A percentile compares a stretch with the other conserved stretches of the same genome.
phyloP scores from a whole-genome alignment of 106 monocot species.

The Apostasia ramifera region DNA sequence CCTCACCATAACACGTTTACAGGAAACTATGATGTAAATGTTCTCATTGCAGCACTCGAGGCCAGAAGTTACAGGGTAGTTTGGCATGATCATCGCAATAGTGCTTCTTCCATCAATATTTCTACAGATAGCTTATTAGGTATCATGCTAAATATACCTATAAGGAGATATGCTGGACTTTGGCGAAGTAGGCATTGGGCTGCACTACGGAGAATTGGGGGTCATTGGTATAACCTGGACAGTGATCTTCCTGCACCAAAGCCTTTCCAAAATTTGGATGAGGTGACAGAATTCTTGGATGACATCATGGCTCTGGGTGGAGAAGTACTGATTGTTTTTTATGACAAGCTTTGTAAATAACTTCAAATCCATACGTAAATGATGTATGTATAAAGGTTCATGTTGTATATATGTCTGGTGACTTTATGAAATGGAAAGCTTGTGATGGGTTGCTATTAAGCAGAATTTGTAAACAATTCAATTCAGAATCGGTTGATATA shows the following conservation, averaged over 20 bases:
- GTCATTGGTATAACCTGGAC: constrained; percentile 87
- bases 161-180: constrained; percentile 50
- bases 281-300: constrained; percentile 43
- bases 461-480: too few species aligned
- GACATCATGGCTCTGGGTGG: constrained; percentile 38
- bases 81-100: constrained; percentile 84
- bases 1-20: constrained; percentile 79
- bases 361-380: too few species aligned
- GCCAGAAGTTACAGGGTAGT: constrained; percentile 40
- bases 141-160: constrained; percentile 64
- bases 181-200: constrained; percentile 88
- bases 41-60: constrained; percentile 78
- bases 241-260: constrained; percentile 58
- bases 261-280: constrained; percentile 31
- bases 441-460: too few species aligned
- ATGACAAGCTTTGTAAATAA: constrained; percentile 10
- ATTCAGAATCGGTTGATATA: too few species aligned
- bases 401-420: too few species aligned
- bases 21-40: constrained; percentile 95
- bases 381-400: too few species aligned
- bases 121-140: constrained; percentile 43
- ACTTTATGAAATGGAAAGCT: too few species aligned
- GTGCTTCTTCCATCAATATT: constrained; percentile 53
- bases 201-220: constrained; percentile 45
- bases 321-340: constrained; percentile 53